Evolutionary conservation across 2,329 filamentous ascomycete genomes (phyloP).

Genomic region (Elsinoe arachidis): DNA sequence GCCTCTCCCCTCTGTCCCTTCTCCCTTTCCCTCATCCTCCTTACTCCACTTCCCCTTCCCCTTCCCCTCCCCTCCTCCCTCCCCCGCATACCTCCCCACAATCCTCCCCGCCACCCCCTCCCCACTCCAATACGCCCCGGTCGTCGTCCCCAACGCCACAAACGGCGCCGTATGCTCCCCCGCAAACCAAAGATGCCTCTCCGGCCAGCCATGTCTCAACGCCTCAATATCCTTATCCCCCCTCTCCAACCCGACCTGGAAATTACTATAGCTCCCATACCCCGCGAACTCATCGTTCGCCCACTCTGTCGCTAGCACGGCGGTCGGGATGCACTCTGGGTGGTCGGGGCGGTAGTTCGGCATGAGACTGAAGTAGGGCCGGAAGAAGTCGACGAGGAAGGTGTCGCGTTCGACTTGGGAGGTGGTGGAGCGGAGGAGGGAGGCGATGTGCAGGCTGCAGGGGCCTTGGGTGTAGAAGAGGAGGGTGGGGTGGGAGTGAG

Average conservation of each 20-base stretch:
- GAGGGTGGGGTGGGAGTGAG: constrained; percentile 64
- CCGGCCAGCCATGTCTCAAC: constrained; percentile 48
- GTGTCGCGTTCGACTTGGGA: constrained; percentile 42
- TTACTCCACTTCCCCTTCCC: background rate
- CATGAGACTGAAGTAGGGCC: constrained; percentile 68
- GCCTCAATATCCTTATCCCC: constrained; percentile 64
- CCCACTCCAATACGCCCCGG: constrained; percentile 87
- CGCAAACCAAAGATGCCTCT: constrained; percentile 70
- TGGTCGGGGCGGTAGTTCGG: constrained; percentile 53
- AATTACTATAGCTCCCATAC: constrained; percentile 76
- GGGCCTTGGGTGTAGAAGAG: constrained; percentile 73
- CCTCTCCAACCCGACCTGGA: constrained; percentile 63
- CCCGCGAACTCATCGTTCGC: constrained; percentile 69
- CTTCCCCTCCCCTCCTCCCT: background rate
- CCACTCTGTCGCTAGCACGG: constrained; percentile 67
- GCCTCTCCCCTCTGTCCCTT: background rate
- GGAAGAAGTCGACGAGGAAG: constrained; percentile 58
- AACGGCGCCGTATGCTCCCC: constrained; percentile 89
- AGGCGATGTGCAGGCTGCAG: constrained; percentile 48
- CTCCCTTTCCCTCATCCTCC: background rate
- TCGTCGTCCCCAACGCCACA: constrained; percentile 77
- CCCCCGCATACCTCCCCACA: constrained; percentile 42
- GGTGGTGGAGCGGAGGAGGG: constrained; percentile 20
- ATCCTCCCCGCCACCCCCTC: constrained; percentile 65
- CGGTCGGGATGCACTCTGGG: constrained; percentile 52